Percentiles rank a stretch among this genome's conserved stretches.
Conservation (phyloP, 441 rosid genomes). For the Syzygium malaccense region DNA sequence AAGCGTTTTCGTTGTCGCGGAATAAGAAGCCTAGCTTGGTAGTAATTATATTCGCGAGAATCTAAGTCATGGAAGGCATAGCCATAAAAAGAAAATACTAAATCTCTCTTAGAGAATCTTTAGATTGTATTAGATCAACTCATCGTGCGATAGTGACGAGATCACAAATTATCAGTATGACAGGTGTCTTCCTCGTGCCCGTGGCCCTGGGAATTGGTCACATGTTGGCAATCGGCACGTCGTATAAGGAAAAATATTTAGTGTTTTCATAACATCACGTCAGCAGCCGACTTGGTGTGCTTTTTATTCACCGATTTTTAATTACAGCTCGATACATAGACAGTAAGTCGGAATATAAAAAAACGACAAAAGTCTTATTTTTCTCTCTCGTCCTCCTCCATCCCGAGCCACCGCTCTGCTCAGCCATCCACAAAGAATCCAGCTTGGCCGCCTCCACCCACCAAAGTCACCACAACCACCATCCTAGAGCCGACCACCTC, state of each 20-base stretch:
- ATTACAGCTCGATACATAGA: neutral
- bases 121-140: rapidly evolving
- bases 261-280: neutral
- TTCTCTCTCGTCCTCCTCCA: neutral
- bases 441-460: neutral
- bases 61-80: rapidly evolving
- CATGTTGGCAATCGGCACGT: rapidly evolving
- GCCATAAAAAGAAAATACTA: rapidly evolving
- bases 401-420: neutral
- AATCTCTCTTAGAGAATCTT: neutral
- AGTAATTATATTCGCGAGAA: no score
- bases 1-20: rapidly evolving
- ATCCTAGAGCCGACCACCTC: neutral
- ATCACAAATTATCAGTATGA: neutral
- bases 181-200: neutral
- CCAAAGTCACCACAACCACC: neutral
- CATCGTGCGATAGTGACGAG: rapidly evolving
- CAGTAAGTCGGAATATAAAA: neutral
- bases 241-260: neutral
- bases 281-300: neutral
- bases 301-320: neutral
- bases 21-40: neutral
- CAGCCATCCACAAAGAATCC: neutral
- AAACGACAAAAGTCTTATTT: neutral
- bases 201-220: neutral